Conservation (phyloP, 768 basidiomycete genomes). For the Rhodotorula toruloides region DNA sequence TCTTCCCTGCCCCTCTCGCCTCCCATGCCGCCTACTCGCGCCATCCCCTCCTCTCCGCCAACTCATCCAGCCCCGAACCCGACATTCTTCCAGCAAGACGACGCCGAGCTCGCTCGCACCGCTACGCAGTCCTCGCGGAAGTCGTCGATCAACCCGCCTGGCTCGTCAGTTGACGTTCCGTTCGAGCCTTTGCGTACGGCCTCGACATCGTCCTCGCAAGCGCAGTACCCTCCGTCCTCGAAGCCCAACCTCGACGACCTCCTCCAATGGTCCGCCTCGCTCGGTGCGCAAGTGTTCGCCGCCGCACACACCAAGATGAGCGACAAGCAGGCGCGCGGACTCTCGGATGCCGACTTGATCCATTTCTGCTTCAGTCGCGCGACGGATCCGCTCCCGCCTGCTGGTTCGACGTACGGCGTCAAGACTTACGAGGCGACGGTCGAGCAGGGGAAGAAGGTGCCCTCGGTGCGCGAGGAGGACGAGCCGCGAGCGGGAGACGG, state of each 20-base stretch:
- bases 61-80: background rate
- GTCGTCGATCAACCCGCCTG: conserved; percentile 3
- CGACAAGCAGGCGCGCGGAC: background rate
- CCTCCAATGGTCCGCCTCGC: conserved; percentile 5
- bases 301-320: conserved; percentile 22
- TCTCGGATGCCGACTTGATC: conserved; percentile 14
- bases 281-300: conserved; percentile 38
- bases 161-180: conserved; percentile 19
- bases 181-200: background rate
- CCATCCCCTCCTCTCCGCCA: background rate
- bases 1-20: background rate
- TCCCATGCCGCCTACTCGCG: background rate
- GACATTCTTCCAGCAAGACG: background rate
- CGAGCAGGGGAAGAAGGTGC: conserved; percentile 25
- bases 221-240: conserved; percentile 12
- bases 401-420: conserved; percentile 14
- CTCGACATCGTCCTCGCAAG: conserved; percentile 21
- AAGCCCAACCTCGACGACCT: background rate
- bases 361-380: conserved; percentile 19
- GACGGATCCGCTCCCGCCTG: conserved; percentile 12
- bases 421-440: conserved; percentile 24
- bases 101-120: conserved; percentile 7
- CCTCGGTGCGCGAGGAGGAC: conserved; percentile 6
- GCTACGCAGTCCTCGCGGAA: conserved; percentile 5
- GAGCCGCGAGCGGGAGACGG: conserved; percentile 34